Percentiles rank a stretch among this genome's conserved stretches.
Conservation (phyloP, 176 grass and related monocot species). For the Eleusine coracana region DNA sequence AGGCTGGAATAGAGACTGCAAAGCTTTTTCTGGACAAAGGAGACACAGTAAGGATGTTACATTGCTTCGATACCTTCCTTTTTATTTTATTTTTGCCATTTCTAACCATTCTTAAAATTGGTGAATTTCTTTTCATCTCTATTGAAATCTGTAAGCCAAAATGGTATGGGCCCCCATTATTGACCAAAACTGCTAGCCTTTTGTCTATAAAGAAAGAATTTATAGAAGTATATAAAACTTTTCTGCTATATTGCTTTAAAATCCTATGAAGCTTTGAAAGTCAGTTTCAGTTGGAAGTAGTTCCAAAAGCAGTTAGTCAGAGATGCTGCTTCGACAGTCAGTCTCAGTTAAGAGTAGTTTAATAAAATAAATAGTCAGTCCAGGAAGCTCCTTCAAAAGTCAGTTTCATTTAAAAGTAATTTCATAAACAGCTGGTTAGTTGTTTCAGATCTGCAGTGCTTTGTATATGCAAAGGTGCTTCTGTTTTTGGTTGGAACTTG, state of each 20-base stretch:
- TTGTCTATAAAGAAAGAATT: conserved; percentile 3
- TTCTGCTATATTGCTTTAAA: neutral
- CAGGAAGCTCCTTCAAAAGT: neutral
- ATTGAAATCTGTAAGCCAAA: neutral
- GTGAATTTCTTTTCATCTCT: conserved; percentile 7
- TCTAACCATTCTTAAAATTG: conserved; percentile 13
- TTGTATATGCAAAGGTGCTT: neutral
- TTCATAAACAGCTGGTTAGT: neutral
- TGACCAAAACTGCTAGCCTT: neutral
- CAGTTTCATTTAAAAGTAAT: conserved; percentile 1
- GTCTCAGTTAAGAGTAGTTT: neutral
- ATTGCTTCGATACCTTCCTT: neutral
- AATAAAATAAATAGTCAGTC: neutral
- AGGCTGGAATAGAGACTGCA: conserved; percentile 91
- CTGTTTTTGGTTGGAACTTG: conserved; percentile 27
- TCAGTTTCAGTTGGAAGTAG: neutral
- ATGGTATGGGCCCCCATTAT: neutral
- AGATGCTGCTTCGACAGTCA: neutral
- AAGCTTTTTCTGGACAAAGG: conserved; percentile 97
- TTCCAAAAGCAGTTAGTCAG: conserved; percentile 1
- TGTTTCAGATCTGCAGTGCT: conserved; percentile 2
- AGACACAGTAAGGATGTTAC: conserved; percentile 65
- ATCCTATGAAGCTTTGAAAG: neutral
- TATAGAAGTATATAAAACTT: neutral
- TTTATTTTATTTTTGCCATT: neutral